A percentile compares a stretch with the other conserved stretches of the same genome.
phyloP scores from a whole-genome alignment of 176 grass and related monocot genomes.

The Lolium perenne region DNA sequence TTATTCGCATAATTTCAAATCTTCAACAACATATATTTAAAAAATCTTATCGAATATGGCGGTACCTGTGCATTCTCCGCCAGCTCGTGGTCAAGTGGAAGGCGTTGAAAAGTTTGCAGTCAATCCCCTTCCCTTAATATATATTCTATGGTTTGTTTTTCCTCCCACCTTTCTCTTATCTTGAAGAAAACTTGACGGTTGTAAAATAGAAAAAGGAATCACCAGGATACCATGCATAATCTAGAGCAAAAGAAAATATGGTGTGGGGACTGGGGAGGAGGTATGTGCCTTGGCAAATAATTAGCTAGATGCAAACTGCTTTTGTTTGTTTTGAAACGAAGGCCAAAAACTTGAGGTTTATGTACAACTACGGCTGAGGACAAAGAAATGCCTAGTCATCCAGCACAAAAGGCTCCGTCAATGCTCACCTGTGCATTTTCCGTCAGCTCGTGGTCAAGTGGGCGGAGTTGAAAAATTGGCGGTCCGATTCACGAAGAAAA shows the following conservation, averaged over 20 bases:
- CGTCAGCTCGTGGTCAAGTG: not conserved
- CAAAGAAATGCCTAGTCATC: not conserved
- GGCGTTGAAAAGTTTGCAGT: not conserved
- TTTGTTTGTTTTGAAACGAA: not conserved
- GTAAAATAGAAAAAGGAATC: too few species aligned
- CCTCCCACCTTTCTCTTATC: not conserved
- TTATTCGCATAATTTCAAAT: too few species aligned
- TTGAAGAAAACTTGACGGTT: not conserved
- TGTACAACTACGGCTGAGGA: not conserved
- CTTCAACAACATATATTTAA: too few species aligned
- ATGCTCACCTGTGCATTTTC: too few species aligned
- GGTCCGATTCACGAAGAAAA: too few species aligned
- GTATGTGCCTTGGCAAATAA: too few species aligned
- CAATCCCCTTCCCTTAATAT: not conserved
- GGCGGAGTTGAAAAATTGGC: not conserved
- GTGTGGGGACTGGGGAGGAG: not conserved
- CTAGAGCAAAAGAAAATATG: not conserved
- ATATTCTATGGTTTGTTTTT: not conserved
- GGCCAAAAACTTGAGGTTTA: not conserved
- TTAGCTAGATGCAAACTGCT: not conserved
- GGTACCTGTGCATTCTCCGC: too few species aligned
- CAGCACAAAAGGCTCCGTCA: too few species aligned
- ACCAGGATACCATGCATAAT: too few species aligned
- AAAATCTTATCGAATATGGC: too few species aligned
- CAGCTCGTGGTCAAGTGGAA: not conserved